phyloP scores from a whole-genome alignment of 495 filamentous ascomycete genomes.

The Neurospora sp. region DNA sequence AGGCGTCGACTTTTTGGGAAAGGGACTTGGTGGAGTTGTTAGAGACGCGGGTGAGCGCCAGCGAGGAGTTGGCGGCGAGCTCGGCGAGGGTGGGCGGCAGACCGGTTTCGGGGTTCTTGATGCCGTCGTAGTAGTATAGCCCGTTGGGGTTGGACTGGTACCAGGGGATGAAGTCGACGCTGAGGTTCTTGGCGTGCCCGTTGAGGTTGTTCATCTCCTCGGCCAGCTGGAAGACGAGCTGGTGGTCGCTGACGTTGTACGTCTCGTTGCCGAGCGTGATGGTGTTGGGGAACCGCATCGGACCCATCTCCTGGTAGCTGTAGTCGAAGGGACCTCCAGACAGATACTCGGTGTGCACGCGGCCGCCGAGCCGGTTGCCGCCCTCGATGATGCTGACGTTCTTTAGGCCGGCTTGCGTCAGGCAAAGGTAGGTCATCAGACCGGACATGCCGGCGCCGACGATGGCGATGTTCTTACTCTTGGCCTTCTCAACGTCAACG shows the following conservation, averaged over 20 bases:
- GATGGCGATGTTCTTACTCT: constrained; percentile 48
- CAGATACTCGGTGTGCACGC: constrained; percentile 55
- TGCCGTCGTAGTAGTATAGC: constrained; percentile 39
- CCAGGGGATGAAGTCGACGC: constrained; percentile 59
- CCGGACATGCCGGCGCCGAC: constrained; percentile 62
- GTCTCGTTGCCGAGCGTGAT: constrained; percentile 44
- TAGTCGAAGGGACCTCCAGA: constrained; percentile 52
- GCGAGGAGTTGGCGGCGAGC: constrained; percentile 29
- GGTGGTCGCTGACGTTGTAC: constrained; percentile 46
- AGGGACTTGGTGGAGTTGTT: constrained; percentile 28
- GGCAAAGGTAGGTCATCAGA: constrained; percentile 42
- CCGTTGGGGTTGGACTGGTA: constrained; percentile 45
- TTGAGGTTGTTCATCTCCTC: constrained; percentile 50
- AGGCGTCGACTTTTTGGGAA: constrained; percentile 17
- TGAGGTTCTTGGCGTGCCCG: constrained; percentile 35
- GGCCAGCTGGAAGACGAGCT: constrained; percentile 54
- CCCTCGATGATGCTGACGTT: constrained; percentile 34
- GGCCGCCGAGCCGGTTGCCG: constrained; percentile 32
- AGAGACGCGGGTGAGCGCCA: constrained; percentile 27
- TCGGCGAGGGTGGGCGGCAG: constrained; percentile 34
- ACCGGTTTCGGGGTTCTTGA: constrained; percentile 32
- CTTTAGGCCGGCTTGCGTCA: constrained; percentile 28
- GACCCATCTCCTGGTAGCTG: constrained; percentile 68
- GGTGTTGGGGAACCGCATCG: constrained; percentile 54
- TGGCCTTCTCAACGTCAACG: constrained; percentile 44